phyloP scores from a whole-genome alignment of 257 asterid genomes.

The Misopates orontium region DNA sequence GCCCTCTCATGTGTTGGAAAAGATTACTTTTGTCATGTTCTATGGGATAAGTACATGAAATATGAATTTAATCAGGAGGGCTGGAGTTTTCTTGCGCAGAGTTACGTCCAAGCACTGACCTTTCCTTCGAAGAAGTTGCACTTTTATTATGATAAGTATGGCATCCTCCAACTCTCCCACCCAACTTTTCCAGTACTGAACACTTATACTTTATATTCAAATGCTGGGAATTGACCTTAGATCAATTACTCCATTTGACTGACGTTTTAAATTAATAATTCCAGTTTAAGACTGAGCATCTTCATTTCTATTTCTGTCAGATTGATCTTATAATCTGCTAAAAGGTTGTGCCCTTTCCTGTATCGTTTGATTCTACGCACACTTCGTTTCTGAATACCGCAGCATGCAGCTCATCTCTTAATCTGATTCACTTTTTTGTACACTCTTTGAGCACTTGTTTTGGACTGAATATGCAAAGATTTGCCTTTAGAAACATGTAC shows the following conservation, averaged over 20 bases:
- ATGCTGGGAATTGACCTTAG: background rate
- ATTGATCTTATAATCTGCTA: background rate
- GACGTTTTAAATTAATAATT: background rate
- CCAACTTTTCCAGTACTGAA: constrained; percentile 1
- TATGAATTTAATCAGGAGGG: constrained; percentile 69
- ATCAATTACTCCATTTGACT: background rate
- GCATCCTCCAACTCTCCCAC: constrained; percentile 18
- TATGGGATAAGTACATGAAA: constrained; percentile 87
- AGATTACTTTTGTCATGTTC: constrained; percentile 71
- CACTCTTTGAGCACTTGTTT: background rate
- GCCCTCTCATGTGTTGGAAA: constrained; percentile 74
- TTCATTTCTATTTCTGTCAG: too few species aligned
- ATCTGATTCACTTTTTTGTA: too few species aligned
- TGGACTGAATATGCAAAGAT: background rate
- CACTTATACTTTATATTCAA: background rate
- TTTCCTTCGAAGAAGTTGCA: constrained; percentile 77
- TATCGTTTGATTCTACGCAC: background rate
- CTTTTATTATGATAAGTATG: constrained; percentile 78
- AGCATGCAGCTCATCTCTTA: too few species aligned
- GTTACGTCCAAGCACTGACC: constrained; percentile 71
- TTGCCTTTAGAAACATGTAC: background rate
- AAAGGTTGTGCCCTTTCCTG: background rate
- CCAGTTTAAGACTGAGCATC: constrained; percentile 16
- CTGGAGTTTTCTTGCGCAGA: constrained; percentile 74
- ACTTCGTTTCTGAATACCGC: background rate